Conservation (phyloP, 306 rosid species). For the Mucuna pruriens region DNA sequence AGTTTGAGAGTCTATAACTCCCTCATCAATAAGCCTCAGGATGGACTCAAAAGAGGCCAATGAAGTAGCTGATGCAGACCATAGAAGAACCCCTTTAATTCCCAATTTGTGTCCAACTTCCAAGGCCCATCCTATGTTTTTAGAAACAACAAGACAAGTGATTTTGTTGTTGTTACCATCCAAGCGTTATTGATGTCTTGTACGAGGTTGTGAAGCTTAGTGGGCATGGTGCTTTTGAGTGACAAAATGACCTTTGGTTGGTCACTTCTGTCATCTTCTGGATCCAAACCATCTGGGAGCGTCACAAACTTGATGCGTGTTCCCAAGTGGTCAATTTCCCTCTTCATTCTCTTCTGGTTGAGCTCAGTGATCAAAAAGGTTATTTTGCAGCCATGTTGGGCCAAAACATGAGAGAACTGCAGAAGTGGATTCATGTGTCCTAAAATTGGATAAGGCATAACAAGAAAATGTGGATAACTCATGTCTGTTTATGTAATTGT, state of each 20-base stretch:
- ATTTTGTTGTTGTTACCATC: conserved; percentile 24
- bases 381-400: conserved; percentile 47
- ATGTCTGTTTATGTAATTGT: background rate
- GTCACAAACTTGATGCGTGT: conserved; percentile 40
- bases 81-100: conserved; percentile 45
- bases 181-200: conserved; percentile 38
- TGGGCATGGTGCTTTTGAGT: conserved; percentile 40
- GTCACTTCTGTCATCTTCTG: conserved; percentile 43
- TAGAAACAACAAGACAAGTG: conserved; percentile 46
- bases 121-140: conserved; percentile 50
- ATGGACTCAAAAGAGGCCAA: conserved; percentile 32
- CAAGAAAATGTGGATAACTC: conserved; percentile 46
- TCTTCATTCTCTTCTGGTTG: conserved; percentile 11
- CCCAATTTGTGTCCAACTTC: conserved; percentile 49
- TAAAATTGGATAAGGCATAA: conserved; percentile 50
- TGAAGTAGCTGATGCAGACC: conserved; percentile 54
- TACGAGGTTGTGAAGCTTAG: conserved; percentile 44
- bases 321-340: background rate
- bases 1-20: conserved; percentile 31
- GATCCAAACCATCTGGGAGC: conserved; percentile 50
- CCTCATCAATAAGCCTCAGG: conserved; percentile 47
- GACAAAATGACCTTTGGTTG: background rate
- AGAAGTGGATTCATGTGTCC: conserved; percentile 60
- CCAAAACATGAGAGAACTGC: conserved; percentile 48
- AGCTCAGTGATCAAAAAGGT: conserved; percentile 43